A percentile compares a stretch with the other conserved stretches of the same genome.
phyloP scores from a whole-genome alignment of 345 rosid genomes.

The Pugionium cornutum region DNA sequence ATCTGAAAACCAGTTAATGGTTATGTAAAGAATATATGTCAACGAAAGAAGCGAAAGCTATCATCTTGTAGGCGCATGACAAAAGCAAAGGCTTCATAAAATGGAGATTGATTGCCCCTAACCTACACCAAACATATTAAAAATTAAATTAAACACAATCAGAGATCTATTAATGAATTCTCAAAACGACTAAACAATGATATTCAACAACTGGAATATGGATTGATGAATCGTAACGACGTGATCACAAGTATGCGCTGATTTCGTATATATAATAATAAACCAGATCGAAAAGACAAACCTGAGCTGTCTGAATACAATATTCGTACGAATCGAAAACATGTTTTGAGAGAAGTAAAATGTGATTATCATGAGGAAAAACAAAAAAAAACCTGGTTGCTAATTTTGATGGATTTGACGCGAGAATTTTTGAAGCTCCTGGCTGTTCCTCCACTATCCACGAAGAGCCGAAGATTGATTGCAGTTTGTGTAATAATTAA shows the following conservation, averaged over 20 bases:
- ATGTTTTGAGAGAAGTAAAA: constrained; percentile 4
- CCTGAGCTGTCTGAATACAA: constrained; percentile 12
- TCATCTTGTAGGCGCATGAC: neutral
- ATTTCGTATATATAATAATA: constrained; percentile 12
- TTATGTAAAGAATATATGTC: neutral
- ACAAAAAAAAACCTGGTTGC: constrained; percentile 19
- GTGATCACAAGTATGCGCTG: constrained; percentile 18
- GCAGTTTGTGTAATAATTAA: constrained; percentile 6
- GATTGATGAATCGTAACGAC: constrained; percentile 27
- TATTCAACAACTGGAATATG: neutral
- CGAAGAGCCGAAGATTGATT: constrained; percentile 16
- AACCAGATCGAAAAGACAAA: constrained; percentile 6
- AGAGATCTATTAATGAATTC: neutral
- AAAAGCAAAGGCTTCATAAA: constrained; percentile 4
- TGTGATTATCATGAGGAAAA: constrained; percentile 12
- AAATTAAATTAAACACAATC: neutral
- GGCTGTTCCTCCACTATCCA: constrained; percentile 24
- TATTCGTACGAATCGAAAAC: constrained; percentile 8
- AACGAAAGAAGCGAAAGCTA: constrained; percentile 4
- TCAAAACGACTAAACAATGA: constrained; percentile 1
- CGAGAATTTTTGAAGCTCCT: constrained; percentile 23
- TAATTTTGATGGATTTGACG: constrained; percentile 22
- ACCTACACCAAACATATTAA: constrained; percentile 12
- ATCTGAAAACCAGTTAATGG: constrained; percentile 18
- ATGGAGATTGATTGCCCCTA: constrained; percentile 26